These are phyloP conservation scores for Arthroderma uncinatum DNA, from an alignment of 2,329 filamentous ascomycete genomes.

Conservation along the genomic window DNA sequence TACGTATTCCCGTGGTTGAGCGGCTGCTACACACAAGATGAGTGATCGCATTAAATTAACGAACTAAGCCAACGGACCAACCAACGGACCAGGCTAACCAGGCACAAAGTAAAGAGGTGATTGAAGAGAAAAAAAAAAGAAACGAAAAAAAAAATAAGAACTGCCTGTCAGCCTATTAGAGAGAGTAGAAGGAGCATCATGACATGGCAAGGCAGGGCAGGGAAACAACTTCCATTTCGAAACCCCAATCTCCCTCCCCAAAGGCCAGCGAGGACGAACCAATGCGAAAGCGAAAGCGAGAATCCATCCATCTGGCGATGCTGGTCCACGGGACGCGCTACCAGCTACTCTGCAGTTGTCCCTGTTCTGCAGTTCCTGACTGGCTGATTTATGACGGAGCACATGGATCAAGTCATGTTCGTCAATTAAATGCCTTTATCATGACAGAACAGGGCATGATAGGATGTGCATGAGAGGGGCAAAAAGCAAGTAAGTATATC, in stretches of 20 bases:
- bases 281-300: background rate
- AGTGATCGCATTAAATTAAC: background rate
- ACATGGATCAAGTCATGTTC: slow-evolving; percentile 3
- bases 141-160: background rate
- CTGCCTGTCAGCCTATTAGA: background rate
- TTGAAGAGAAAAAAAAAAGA: background rate
- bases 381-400: background rate
- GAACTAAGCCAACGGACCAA: too few relatives aligned
- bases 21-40: background rate
- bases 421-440: background rate
- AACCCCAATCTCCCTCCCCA: background rate
- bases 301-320: background rate
- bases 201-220: background rate
- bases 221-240: background rate
- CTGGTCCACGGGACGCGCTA: background rate
- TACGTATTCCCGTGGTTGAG: background rate
- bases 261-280: background rate
- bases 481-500: background rate
- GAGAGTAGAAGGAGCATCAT: background rate
- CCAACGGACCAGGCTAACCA: background rate
- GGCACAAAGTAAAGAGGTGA: too few relatives aligned
- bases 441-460: background rate
- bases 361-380: background rate
- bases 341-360: background rate
- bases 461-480: background rate